phyloP scores from a whole-genome alignment of 441 rosid species.

The Biscutella laevigata region DNA sequence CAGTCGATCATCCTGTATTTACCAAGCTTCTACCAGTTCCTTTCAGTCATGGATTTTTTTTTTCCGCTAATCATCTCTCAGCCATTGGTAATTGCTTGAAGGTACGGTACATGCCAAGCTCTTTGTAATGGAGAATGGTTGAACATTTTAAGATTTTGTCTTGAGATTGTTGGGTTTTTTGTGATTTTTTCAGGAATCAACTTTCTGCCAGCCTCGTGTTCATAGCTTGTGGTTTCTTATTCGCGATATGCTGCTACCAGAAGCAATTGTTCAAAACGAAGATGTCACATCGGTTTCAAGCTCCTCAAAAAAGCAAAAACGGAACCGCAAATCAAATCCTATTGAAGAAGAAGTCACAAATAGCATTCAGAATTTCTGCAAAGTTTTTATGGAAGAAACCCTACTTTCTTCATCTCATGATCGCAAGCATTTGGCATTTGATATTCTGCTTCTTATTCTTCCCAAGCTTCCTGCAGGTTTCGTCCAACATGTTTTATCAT shows the following conservation, averaged over 20 bases:
- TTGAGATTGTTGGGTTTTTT: constrained; percentile 11
- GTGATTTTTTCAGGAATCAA: constrained; percentile 59
- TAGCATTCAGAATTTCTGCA: constrained; percentile 47
- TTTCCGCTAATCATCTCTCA: constrained; percentile 62
- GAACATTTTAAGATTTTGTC: constrained; percentile 4
- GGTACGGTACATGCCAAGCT: constrained; percentile 34
- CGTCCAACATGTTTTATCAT: constrained; percentile 50
- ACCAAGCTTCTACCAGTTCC: constrained; percentile 71
- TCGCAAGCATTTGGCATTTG: constrained; percentile 84
- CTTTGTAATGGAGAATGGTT: constrained; percentile 7
- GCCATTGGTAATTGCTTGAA: constrained; percentile 61
- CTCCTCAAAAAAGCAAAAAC: constrained; percentile 76
- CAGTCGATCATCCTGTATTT: constrained; percentile 38
- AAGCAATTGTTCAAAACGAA: constrained; percentile 52
- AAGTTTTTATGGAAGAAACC: constrained; percentile 57
- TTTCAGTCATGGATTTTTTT: constrained; percentile 53
- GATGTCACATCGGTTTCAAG: constrained; percentile 47
- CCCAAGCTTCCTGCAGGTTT: constrained; percentile 75
- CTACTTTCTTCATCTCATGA: constrained; percentile 85
- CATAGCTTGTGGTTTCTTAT: constrained; percentile 80
- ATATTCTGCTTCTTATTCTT: constrained; percentile 64
- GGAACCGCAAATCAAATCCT: constrained; percentile 59
- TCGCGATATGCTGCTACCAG: constrained; percentile 67
- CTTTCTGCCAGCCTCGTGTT: constrained; percentile 94
- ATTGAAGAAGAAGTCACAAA: constrained; percentile 69